These are phyloP conservation scores for Penium margaritaceum DNA, from an alignment of 139 green algal species.

Conservation along the genomic window DNA sequence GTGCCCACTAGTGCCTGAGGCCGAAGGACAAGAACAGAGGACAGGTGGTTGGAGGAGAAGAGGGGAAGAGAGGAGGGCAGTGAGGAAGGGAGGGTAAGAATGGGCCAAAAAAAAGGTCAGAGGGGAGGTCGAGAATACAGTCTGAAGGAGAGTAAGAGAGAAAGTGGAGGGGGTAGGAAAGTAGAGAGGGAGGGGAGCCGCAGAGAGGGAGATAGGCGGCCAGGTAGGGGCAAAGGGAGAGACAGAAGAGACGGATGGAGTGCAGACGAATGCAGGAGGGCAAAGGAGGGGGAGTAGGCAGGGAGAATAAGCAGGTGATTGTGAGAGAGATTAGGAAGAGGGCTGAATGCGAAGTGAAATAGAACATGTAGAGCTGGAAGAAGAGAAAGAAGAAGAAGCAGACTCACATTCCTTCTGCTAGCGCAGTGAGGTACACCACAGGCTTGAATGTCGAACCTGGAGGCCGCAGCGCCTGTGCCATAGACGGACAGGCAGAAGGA, in stretches of 20 bases:
- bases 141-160: neutral
- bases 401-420: constrained; percentile 41
- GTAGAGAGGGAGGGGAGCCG: neutral
- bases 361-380: neutral
- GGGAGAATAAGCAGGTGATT: neutral
- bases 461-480: constrained; percentile 28
- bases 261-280: neutral
- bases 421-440: constrained; percentile 52
- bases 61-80: neutral
- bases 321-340: neutral
- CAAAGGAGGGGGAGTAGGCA: neutral
- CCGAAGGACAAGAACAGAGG: no score
- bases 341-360: no score
- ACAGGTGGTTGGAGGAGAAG: neutral
- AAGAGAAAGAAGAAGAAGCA: neutral
- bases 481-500: no score
- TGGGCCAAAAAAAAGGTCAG: neutral
- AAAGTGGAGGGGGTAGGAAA: neutral
- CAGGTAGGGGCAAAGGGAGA: no score
- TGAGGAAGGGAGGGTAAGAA: neutral
- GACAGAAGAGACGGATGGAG: neutral
- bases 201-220: no score
- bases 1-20: no score
- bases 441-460: constrained; percentile 54
- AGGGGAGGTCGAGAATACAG: no score